A percentile compares a stretch with the other conserved stretches of the same genome.
Conservation (phyloP, 75 land plant species). For the Adiantum capillusveneris region DNA sequence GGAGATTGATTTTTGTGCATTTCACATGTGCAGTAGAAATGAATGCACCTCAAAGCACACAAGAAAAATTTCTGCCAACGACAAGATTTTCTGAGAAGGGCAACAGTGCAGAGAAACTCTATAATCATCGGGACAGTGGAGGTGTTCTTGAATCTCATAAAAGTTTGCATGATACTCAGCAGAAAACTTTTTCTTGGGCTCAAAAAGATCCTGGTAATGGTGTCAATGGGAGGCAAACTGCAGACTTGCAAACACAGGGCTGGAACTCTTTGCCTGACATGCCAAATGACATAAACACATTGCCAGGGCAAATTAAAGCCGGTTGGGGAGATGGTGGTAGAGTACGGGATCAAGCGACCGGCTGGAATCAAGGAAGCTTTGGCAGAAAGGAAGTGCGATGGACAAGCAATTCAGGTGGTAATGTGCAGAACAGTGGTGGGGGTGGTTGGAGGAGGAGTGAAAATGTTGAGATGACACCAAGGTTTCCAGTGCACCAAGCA, state of each 20-base stretch:
- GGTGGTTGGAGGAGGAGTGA: not conserved
- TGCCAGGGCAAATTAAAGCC: not conserved
- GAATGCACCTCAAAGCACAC: not conserved
- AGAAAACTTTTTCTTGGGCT: not conserved
- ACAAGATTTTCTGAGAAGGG: not conserved
- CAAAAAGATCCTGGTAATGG: not conserved
- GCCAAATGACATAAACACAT: not conserved
- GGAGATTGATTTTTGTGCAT: not conserved
- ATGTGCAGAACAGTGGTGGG: conserved; percentile 1
- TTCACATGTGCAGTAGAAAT: not conserved
- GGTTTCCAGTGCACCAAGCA: not conserved
- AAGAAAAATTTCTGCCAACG: not conserved
- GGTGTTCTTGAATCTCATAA: not conserved
- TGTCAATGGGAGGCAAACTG: not conserved
- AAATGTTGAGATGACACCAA: not conserved
- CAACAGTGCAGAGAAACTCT: not conserved
- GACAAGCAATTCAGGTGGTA: conserved; percentile 4
- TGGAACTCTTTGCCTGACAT: not conserved
- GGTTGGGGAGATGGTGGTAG: not conserved
- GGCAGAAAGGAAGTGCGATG: conserved; percentile 1
- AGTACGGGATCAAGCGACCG: no score
- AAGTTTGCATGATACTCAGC: not conserved
- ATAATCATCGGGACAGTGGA: not conserved
- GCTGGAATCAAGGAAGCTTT: not conserved
- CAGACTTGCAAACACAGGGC: not conserved